Evolutionary conservation across 1,139 yeast genomes (phyloP).

Genomic region (Pichia sp.): DNA sequence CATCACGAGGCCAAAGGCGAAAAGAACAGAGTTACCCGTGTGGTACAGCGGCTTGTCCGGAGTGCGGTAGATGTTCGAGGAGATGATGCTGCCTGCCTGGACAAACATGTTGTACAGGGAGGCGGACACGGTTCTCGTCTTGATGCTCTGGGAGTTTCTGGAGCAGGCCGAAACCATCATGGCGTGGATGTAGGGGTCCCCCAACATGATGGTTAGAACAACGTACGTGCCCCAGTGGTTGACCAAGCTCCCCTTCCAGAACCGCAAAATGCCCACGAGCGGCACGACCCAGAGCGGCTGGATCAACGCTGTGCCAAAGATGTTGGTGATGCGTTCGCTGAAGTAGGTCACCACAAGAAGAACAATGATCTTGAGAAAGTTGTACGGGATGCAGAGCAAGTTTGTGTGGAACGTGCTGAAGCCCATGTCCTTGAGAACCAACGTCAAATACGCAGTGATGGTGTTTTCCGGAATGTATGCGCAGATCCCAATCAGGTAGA

Average conservation of each 20-base stretch:
- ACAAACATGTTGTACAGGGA: slow-evolving; percentile 61
- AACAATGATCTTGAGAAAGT: slow-evolving; percentile 36
- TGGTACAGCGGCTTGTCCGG: slow-evolving; percentile 58
- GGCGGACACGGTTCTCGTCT: slow-evolving; percentile 56
- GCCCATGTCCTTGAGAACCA: slow-evolving; percentile 50
- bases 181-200: slow-evolving; percentile 50
- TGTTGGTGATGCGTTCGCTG: slow-evolving; percentile 39
- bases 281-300: slow-evolving; percentile 42
- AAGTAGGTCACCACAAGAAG: slow-evolving; percentile 39
- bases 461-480: slow-evolving; percentile 46
- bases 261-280: slow-evolving; percentile 42
- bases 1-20: slow-evolving; percentile 37
- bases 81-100: slow-evolving; percentile 51
- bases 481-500: slow-evolving; percentile 49
- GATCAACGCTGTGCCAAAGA: slow-evolving; percentile 36
- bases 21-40: slow-evolving; percentile 47
- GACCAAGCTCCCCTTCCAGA: slow-evolving; percentile 48
- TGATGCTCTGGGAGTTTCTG: slow-evolving; percentile 54
- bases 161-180: slow-evolving; percentile 59
- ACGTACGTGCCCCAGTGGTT: slow-evolving; percentile 52
- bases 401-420: slow-evolving; percentile 54
- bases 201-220: slow-evolving; percentile 44
- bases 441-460: slow-evolving; percentile 45
- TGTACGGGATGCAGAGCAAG: slow-evolving; percentile 48
- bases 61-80: slow-evolving; percentile 50